Evolutionary conservation across 257 asterid species (phyloP).

Genomic region (Solanum virginianum): DNA sequence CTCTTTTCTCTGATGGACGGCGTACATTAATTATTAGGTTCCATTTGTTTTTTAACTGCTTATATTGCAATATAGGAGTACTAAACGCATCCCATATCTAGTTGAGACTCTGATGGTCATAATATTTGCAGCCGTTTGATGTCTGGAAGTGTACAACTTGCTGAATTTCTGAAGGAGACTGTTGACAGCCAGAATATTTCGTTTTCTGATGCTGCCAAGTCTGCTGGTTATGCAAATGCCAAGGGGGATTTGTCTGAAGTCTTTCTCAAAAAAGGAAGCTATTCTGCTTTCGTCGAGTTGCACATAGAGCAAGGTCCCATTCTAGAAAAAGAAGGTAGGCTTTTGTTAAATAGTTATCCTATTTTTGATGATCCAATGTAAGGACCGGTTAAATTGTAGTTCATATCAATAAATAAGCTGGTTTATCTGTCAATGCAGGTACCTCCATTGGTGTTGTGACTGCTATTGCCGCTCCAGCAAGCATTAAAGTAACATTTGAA

Average conservation of each 20-base stretch:
- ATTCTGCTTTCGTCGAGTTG: conserved; percentile 69
- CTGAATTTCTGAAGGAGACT: conserved; percentile 41
- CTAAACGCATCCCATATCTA: background rate
- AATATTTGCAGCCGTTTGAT: conserved; percentile 66
- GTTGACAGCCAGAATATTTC: conserved; percentile 54
- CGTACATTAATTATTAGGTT: background rate
- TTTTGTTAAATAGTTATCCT: background rate
- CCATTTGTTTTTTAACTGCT: background rate
- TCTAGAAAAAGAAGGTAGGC: conserved; percentile 83
- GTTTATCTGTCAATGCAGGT: conserved; percentile 17
- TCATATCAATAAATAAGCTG: background rate
- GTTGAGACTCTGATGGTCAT: conserved; percentile 10
- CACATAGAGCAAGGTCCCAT: conserved; percentile 99
- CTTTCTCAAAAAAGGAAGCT: conserved; percentile 57
- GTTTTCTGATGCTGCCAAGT: conserved; percentile 64
- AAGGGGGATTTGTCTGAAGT: conserved; percentile 43
- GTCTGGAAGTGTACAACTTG: conserved; percentile 72
- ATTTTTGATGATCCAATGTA: background rate
- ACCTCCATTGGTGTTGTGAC: conserved; percentile 75
- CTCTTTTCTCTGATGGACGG: background rate
- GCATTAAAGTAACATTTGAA: conserved; percentile 83
- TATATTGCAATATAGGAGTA: background rate
- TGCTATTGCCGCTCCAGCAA: conserved; percentile 98
- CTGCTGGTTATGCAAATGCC: conserved; percentile 48
- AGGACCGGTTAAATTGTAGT: background rate